These are phyloP conservation scores for Fusarium sulawesiense DNA, from an alignment of 2,329 filamentous ascomycete species.

Conservation along the genomic window DNA sequence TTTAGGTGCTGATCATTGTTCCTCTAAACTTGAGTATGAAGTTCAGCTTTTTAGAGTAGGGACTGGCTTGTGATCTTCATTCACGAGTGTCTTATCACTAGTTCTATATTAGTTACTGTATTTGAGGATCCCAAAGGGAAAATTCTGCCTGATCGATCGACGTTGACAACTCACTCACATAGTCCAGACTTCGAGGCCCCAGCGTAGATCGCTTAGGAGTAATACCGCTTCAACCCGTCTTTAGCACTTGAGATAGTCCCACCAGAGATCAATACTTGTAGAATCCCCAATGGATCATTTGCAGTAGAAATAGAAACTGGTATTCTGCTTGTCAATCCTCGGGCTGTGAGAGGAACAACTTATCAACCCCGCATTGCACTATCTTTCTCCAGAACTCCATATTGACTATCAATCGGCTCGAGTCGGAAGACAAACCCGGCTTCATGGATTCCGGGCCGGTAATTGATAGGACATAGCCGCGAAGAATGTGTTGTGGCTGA, in stretches of 20 bases:
- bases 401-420: slow-evolving; percentile 9
- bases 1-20: neutral
- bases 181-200: neutral
- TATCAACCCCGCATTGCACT: slow-evolving; percentile 46
- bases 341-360: slow-evolving; percentile 8
- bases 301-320: neutral
- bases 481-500: neutral
- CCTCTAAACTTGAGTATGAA: neutral
- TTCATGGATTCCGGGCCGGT: slow-evolving; percentile 52
- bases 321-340: slow-evolving; percentile 4
- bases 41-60: neutral
- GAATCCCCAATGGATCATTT: too few relatives aligned
- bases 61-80: neutral
- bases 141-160: neutral
- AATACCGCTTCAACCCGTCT: neutral
- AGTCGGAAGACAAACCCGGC: slow-evolving; percentile 16
- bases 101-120: too few relatives aligned
- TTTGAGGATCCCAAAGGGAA: too few relatives aligned
- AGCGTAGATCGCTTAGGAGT: neutral
- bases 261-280: neutral
- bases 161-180: neutral
- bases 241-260: neutral
- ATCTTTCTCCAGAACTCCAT: slow-evolving; percentile 44
- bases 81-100: neutral
- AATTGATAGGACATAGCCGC: neutral